Evolutionary conservation across 371 early-diverging fungal genomes (phyloP), one percentile per base, ranked within the genome.

Genomic region (Nematocida sp.): DNA sequence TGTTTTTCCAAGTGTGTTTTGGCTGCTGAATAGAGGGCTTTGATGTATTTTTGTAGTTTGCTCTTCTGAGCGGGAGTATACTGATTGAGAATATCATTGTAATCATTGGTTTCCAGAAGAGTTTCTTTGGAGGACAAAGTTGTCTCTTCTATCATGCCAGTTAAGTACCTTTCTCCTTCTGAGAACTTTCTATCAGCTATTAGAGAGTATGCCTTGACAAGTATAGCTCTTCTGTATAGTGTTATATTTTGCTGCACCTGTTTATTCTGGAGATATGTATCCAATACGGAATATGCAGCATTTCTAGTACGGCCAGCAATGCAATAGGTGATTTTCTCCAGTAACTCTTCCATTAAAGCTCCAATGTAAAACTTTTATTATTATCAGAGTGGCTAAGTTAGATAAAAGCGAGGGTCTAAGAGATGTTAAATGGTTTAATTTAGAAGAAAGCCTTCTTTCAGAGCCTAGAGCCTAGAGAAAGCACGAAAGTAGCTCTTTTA

Each of bases 141-240:
- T 29, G 29, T 41, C 11, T 45, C 46, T 32, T 47, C 38, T 23
- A 45, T 61, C 48, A 23, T 23, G 15, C 38, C 7, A 9, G 15
- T n/a, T 17, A 61, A 15, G 17, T 5, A 9, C 38, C n/a, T 19
- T n/a, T 61, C 21, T 7, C 15, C 31, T 1, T 47, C 49, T 15
- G 27, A 9, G 37, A 70, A 31, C 4, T 60, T 46, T n/a, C 74
- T 61, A 32, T 70, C 74, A 5, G 31, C 61, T 37, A 49, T n/a
- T 0, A 57, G 58, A 19, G 25, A 29, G 62, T 70, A 70, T 34
- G 41, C 37, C 29, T 70, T 58, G 49, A 55, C 48, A 29, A 32
- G 25, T 5, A 31, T 19, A 21, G 60, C 19, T 15, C 74, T 15
- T 17, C 15, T 37, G 17, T 4, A 34, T 19, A 5, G 25, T 31